Conservation (phyloP, 768 basidiomycete species). For the Chalciporus chontae region DNA sequence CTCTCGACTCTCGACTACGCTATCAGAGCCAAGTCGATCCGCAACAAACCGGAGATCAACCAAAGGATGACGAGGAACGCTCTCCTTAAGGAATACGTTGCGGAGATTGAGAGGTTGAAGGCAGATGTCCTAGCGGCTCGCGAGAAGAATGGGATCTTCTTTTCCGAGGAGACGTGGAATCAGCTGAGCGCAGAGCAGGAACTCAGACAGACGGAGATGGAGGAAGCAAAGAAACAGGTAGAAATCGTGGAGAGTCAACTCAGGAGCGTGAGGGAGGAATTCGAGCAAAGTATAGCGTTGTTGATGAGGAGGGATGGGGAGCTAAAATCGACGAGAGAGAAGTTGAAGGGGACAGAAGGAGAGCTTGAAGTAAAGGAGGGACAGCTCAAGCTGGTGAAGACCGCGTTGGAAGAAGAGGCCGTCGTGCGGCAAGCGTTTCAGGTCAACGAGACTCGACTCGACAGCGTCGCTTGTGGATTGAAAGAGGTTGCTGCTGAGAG, state of each 20-base stretch:
- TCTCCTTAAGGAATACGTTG: conserved; percentile 89
- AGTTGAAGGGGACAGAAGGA: conserved; percentile 48
- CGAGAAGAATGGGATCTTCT: conserved; percentile 95
- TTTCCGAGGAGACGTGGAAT: conserved; percentile 88
- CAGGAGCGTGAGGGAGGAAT: conserved; percentile 78
- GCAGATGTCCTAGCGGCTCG: conserved; percentile 86
- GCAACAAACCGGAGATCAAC: conserved; percentile 93
- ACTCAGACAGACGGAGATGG: conserved; percentile 67
- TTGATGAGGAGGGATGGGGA: conserved; percentile 76
- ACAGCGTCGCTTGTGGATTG: conserved; percentile 68
- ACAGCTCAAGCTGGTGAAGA: conserved; percentile 56
- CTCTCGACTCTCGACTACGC: conserved; percentile 97
- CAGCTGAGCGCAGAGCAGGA: conserved; percentile 79
- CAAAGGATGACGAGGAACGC: conserved; percentile 91
- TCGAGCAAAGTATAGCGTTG: conserved; percentile 81
- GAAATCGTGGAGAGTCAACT: conserved; percentile 83
- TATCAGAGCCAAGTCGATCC: conserved; percentile 89
- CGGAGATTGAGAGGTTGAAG: conserved; percentile 91
- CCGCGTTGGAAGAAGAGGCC: conserved; percentile 73
- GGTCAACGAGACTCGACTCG: conserved; percentile 64
- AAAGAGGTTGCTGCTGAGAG: conserved; percentile 66
- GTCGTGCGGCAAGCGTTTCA: conserved; percentile 76
- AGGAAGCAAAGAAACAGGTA: conserved; percentile 79
- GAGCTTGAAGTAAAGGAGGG: conserved; percentile 51
- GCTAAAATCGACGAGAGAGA: conserved; percentile 57